phyloP scores from a whole-genome alignment of 164 flowering plant species.

The Dillenia suffruticosa region DNA sequence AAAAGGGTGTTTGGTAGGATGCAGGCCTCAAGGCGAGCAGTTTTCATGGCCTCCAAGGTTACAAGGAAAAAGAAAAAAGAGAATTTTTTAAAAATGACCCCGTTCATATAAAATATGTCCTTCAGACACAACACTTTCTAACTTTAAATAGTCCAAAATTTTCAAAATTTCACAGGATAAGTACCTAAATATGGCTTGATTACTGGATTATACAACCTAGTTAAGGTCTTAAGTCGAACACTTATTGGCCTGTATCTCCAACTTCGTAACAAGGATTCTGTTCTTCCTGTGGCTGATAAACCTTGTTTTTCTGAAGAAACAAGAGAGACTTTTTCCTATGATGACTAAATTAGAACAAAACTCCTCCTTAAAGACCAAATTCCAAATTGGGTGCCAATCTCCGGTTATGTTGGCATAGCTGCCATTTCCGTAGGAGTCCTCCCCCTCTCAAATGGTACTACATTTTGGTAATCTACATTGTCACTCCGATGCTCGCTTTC shows the following conservation, averaged over 20 bases:
- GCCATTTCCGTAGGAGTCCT: conserved; percentile 1
- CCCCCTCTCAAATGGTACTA: conserved; percentile 16
- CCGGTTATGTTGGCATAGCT: conserved; percentile 5
- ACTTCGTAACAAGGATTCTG: too few species aligned
- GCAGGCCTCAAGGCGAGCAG: conserved; percentile 21
- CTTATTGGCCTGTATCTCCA: too few species aligned
- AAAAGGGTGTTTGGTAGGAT: conserved; percentile 34
- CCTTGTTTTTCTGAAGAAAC: too few species aligned
- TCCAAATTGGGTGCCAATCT: conserved; percentile 4
- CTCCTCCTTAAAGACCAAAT: conserved; percentile 17
- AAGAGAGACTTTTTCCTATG: neutral
- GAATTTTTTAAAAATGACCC: too few species aligned
- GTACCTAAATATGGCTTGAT: too few species aligned
- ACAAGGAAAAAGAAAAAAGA: conserved; percentile 17
- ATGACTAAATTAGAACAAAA: conserved; percentile 1
- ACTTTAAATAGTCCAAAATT: too few species aligned
- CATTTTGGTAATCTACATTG: conserved; percentile 3
- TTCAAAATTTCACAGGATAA: too few species aligned
- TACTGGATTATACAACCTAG: conserved; percentile 11
- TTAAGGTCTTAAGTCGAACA: too few species aligned
- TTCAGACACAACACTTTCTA: too few species aligned
- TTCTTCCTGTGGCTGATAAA: too few species aligned
- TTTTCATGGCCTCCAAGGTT: conserved; percentile 41
- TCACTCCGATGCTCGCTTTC: conserved; percentile 14
- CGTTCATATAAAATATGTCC: too few species aligned